phyloP scores from a whole-genome alignment of 768 basidiomycete species.

The Austroboletus festivus region DNA sequence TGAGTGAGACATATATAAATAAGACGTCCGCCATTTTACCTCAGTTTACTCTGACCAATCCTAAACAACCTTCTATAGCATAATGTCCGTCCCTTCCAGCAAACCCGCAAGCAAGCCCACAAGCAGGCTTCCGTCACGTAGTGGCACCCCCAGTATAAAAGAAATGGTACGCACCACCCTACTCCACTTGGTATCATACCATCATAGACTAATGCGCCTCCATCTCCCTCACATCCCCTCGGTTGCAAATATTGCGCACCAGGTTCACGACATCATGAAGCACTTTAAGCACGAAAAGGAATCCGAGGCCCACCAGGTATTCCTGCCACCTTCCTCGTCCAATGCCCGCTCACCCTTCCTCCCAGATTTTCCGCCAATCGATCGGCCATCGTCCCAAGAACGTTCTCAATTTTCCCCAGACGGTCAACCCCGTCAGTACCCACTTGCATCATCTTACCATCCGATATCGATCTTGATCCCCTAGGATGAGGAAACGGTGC shows the following conservation, averaged over 20 bases:
- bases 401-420: conserved; percentile 62
- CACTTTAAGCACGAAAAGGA: conserved; percentile 74
- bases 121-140: conserved; percentile 35
- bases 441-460: not conserved
- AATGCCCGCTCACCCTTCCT: not conserved
- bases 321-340: not conserved
- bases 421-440: conserved; percentile 59
- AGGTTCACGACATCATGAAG: conserved; percentile 69
- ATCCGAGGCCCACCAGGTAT: conserved; percentile 84
- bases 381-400: conserved; percentile 69
- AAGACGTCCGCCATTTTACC: conserved; percentile 13
- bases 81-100: conserved; percentile 26
- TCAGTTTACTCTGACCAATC: conserved; percentile 14
- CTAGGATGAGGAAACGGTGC: conserved; percentile 86
- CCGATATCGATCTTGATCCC: conserved; percentile 2
- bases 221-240: conserved; percentile 27
- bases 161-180: conserved; percentile 36
- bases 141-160: conserved; percentile 40
- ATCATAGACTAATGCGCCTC: conserved; percentile 28
- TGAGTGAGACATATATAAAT: conserved; percentile 22
- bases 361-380: conserved; percentile 71
- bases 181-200: not conserved
- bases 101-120: conserved; percentile 25
- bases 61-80: not conserved
- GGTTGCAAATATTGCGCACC: conserved; percentile 38